Evolutionary conservation across 306 rosid species (phyloP), one percentile per base, ranked within the genome.

Genomic region (Amphicarpaea edgeworthii): DNA sequence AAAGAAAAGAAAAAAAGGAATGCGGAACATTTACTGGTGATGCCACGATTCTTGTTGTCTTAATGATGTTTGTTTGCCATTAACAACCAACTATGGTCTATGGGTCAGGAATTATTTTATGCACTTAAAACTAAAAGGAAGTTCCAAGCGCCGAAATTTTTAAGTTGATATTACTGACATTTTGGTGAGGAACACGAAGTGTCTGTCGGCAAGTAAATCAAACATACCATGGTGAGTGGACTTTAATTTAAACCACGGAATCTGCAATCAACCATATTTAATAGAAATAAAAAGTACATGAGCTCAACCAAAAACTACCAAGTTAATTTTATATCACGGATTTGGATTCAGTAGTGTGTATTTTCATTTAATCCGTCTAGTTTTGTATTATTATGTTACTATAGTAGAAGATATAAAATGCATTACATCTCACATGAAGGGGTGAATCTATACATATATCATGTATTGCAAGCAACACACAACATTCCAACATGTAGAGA

Each of bases 401-500:
- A 55, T 23, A 20, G 60, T 53, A 34, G 53, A 50, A 34, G 53
- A 50, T 11, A 4, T 1, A 37, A 51, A 58, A 41, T 51, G 20
- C 45, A 38, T 54, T 49, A 4, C 58, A 68, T 68, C 8, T 46
- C 54, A 16, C 63, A 45, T 37, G 7, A 64, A 82, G 55, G 50
- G 30, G 26, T 49, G 34, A 60, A 73, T 43, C 60, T 76, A 20
- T 49, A 49, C 32, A 72, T 38, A 53, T 8, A 28, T 40, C 28
- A 42, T 15, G 46, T 57, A 34, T 17, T 26, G 20, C 49, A 62
- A 26, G 42, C 78, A 67, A 45, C 67, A 72, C 16, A 55, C 43
- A 53, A 37, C 76, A 73, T 81, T 41, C 65, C 47, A 81, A 81
- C 16, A 32, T 4, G 15, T 16, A 54, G 14, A 46, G 14, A 46